Evolutionary conservation across 129 eudicot genomes (phyloP).

Genomic region (Flaveria robusta): DNA sequence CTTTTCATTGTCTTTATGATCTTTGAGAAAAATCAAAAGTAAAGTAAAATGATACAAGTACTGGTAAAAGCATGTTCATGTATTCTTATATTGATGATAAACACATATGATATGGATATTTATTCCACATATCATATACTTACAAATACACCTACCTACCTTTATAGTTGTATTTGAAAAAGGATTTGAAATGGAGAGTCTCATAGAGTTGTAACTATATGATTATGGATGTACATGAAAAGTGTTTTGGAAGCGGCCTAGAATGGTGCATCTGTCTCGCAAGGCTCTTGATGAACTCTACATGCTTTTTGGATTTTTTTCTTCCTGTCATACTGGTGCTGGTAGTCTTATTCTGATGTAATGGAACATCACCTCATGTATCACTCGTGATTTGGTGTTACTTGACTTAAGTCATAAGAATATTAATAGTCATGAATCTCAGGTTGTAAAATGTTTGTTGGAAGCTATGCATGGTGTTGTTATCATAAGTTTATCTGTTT

Average conservation of each 20-base stretch:
- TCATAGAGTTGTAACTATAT: conserved; percentile 10
- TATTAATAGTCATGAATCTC: conserved; percentile 12
- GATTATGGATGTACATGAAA: conserved; percentile 8
- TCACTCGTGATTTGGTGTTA: not conserved
- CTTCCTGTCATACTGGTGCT: conserved; percentile 3
- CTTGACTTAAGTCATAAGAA: conserved; percentile 10
- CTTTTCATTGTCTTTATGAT: too few relatives aligned
- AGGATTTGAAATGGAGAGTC: not conserved
- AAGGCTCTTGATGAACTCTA: conserved; percentile 8
- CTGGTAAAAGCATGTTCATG: too few relatives aligned
- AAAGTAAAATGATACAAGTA: too few relatives aligned
- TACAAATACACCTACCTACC: not conserved
- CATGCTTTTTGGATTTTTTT: conserved; percentile 2
- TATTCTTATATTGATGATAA: too few relatives aligned
- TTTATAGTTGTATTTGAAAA: not conserved
- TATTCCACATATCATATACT: not conserved
- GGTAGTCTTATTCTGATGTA: conserved; percentile 5
- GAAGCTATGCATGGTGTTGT: not conserved
- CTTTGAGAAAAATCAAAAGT: too few relatives aligned
- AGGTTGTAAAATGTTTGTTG: conserved; percentile 11
- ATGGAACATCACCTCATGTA: conserved; percentile 4
- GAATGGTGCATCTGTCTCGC: not conserved
- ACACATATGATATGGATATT: too few relatives aligned
- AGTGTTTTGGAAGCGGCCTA: not conserved
- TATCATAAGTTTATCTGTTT: conserved; percentile 4